These are phyloP conservation scores for Picochlorum sp. DNA, from an alignment of 139 green algal species.

Conservation along the genomic window DNA sequence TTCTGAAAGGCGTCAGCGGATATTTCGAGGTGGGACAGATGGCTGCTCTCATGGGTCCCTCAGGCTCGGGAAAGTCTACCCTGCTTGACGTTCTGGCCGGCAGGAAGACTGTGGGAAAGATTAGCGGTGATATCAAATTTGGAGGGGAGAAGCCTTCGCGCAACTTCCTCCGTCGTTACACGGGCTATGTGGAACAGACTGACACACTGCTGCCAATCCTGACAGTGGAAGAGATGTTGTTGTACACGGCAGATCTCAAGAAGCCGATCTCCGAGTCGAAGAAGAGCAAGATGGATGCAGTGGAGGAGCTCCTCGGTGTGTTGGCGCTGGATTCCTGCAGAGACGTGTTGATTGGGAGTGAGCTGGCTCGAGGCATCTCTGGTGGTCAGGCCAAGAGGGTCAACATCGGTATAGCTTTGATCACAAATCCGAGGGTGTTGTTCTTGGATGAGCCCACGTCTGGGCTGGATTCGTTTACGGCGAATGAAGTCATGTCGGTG, in stretches of 20 bases:
- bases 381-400: slow-evolving; percentile 33
- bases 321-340: slow-evolving; percentile 39
- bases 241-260: slow-evolving; percentile 77
- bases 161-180: slow-evolving; percentile 28
- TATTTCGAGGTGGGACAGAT: slow-evolving; percentile 25
- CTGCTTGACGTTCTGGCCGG: slow-evolving; percentile 53
- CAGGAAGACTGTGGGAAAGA: slow-evolving; percentile 33
- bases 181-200: slow-evolving; percentile 48
- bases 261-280: slow-evolving; percentile 31
- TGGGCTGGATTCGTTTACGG: slow-evolving; percentile 63
- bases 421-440: slow-evolving; percentile 50
- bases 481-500: slow-evolving; percentile 49
- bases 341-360: slow-evolving; percentile 23
- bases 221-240: slow-evolving; percentile 57
- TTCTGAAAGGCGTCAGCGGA: slow-evolving; percentile 22
- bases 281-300: slow-evolving; percentile 38
- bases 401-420: slow-evolving; percentile 47
- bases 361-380: slow-evolving; percentile 17
- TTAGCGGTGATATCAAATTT: slow-evolving; percentile 27
- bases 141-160: slow-evolving; percentile 19
- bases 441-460: slow-evolving; percentile 65
- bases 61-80: slow-evolving; percentile 62
- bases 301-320: slow-evolving; percentile 42
- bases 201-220: slow-evolving; percentile 52
- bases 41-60: slow-evolving; percentile 56